Evolutionary conservation across 257 asterid genomes (phyloP).

Genomic region (Solanum chiquidenum): DNA sequence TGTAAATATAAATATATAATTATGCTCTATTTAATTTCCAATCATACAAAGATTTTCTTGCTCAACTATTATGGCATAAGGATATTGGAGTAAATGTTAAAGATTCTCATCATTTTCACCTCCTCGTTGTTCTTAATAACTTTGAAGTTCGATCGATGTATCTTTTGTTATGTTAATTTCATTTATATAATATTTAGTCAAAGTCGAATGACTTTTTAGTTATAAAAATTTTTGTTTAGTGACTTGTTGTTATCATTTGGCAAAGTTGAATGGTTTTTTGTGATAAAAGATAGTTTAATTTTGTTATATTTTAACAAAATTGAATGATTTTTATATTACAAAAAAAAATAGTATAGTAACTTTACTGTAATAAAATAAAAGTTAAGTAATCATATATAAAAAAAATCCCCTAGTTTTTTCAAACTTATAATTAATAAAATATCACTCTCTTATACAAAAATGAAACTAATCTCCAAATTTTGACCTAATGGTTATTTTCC

Average conservation of each 20-base stretch:
- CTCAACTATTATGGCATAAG: background rate
- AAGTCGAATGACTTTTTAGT: background rate
- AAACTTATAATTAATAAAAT: background rate
- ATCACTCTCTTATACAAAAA: no score
- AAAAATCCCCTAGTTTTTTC: background rate
- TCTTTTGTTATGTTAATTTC: background rate
- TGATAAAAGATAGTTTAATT: background rate
- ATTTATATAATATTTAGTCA: background rate
- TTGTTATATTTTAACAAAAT: background rate
- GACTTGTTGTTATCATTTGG: background rate
- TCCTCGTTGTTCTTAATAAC: background rate
- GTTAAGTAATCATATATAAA: background rate
- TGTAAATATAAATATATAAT: background rate
- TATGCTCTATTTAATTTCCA: background rate
- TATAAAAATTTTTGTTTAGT: background rate
- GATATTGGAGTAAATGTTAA: background rate
- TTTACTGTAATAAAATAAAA: background rate
- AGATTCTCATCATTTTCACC: background rate
- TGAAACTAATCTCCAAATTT: no score
- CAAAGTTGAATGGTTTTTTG: background rate
- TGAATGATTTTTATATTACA: background rate
- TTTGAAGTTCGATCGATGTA: background rate
- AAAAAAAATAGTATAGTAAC: background rate
- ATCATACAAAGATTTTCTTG: background rate
- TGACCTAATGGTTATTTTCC: no score